phyloP scores from a whole-genome alignment of 73 alveolate genomes.

The Paramecium caudatum region DNA sequence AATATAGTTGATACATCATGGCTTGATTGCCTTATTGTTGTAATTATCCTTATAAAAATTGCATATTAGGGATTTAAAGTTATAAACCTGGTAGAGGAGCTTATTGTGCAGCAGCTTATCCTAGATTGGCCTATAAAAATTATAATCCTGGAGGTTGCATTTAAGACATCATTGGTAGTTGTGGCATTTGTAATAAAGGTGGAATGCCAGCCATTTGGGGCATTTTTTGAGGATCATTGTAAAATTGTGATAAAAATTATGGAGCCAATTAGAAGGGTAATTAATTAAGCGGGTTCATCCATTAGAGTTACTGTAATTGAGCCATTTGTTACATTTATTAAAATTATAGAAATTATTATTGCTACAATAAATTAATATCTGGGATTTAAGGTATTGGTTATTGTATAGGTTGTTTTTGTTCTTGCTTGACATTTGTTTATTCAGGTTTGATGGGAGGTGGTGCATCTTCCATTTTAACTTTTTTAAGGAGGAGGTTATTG shows the following conservation, averaged over 20 bases:
- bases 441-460: no score
- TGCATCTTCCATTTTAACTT: constrained; percentile 16
- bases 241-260: constrained; percentile 37
- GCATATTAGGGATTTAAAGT: constrained; percentile 8
- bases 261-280: background rate
- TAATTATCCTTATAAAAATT: no score
- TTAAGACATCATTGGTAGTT: background rate
- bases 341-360: background rate
- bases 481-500: background rate
- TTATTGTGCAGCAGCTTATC: background rate
- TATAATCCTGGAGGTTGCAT: background rate
- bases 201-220: constrained; percentile 1
- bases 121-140: background rate
- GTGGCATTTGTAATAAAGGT: background rate
- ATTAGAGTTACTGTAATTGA: background rate
- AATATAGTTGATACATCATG: no score
- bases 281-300: constrained; percentile 3
- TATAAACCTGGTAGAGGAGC: no score
- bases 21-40: no score
- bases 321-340: constrained; percentile 9
- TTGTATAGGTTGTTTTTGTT: background rate
- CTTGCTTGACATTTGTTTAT: background rate
- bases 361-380: background rate
- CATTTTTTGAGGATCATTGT: background rate
- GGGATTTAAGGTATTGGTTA: background rate